Evolutionary conservation across 768 basidiomycete genomes (phyloP), one percentile per base, ranked within the genome.

Genomic region (Pulveroboletus sp.): DNA sequence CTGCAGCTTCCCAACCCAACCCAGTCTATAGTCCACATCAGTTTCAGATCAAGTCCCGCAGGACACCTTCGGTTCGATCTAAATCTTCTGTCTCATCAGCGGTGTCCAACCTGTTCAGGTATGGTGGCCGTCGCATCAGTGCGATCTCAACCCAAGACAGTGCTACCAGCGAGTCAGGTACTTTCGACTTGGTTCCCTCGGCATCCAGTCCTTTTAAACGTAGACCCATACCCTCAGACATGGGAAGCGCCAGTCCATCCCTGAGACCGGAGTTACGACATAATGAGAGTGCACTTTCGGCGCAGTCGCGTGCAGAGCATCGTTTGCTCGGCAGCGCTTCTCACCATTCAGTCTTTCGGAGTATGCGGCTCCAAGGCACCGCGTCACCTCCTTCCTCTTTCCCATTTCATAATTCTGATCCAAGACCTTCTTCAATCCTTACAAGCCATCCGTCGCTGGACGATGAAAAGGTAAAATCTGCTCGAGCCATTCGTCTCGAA

Each of bases 401-500:
- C 51, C 50, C 57, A 13, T 54, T 57, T 17, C 62, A 56, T 18
- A 49, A 43, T 46, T 60, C 71, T 37, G 75, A 77, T 27, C 60
- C 63, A 31, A 72, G 68, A 54, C 71, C 66, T 51, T 70, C 53
- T 45, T 63, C 66, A 8, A 64, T 70, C 44, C 58, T 64, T 13
- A 48, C 62, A 33, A 57, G 39, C 39, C 56, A 58, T 70, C 74
- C 56, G 59, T 77, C 40, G 70, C 77, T 44, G 36, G 80, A 82
- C 49, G 81, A 84, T 43, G 79, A 83, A 2, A 73, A 71, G 45
- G 66, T 81, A 49, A 76, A 79, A 50, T 77, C 83, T n/a, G 75
- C 79, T 50, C 73, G 77, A 54, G 76, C 84, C 35, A 81, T 90
- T 47, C 80, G 76, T 35, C 71, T 77, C 39, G 84, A 89, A 57